Conservation (phyloP, 2,329 filamentous ascomycete genomes). For the Hypoxylon sp. region DNA sequence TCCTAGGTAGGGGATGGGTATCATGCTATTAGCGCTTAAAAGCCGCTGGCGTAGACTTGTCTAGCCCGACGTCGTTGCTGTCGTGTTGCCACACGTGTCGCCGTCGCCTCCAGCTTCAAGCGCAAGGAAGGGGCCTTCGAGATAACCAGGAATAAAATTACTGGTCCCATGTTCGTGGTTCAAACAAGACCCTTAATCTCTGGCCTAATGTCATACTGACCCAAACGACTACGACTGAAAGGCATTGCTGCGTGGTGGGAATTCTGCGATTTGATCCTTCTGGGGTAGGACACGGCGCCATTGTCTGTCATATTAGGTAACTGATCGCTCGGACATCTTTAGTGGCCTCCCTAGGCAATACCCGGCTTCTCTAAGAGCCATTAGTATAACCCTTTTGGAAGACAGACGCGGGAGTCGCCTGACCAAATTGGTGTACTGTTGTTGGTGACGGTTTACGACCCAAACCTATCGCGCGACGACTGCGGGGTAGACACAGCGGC, state of each 20-base stretch:
- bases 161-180: slow-evolving; percentile 40
- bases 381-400: slow-evolving; percentile 18
- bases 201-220: slow-evolving; percentile 36
- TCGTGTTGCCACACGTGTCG: slow-evolving; percentile 40
- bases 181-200: slow-evolving; percentile 35
- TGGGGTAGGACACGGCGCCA: slow-evolving; percentile 37
- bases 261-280: slow-evolving; percentile 43
- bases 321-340: slow-evolving; percentile 35
- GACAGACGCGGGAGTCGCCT: slow-evolving; percentile 37
- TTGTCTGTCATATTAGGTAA: slow-evolving; percentile 32
- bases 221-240: slow-evolving; percentile 27
- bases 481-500: slow-evolving; percentile 44
- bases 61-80: slow-evolving; percentile 1
- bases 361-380: slow-evolving; percentile 24
- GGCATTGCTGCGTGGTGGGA: slow-evolving; percentile 31
- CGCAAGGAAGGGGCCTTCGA: slow-evolving; percentile 27
- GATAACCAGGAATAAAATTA: slow-evolving; percentile 37
- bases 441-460: slow-evolving; percentile 40
- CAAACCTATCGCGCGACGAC: slow-evolving; percentile 36
- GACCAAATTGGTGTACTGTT: slow-evolving; percentile 43
- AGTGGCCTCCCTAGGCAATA: slow-evolving; percentile 30
- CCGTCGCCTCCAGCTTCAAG: slow-evolving; percentile 53
- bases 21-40: slow-evolving; percentile 36
- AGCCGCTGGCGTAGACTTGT: slow-evolving; percentile 24
- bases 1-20: slow-evolving; percentile 15